Percentiles rank a stretch among this genome's conserved stretches.
These are phyloP conservation scores for Astrothelium macrocarpum DNA, from an alignment of 495 filamentous ascomycete species.

Conservation along the genomic window DNA sequence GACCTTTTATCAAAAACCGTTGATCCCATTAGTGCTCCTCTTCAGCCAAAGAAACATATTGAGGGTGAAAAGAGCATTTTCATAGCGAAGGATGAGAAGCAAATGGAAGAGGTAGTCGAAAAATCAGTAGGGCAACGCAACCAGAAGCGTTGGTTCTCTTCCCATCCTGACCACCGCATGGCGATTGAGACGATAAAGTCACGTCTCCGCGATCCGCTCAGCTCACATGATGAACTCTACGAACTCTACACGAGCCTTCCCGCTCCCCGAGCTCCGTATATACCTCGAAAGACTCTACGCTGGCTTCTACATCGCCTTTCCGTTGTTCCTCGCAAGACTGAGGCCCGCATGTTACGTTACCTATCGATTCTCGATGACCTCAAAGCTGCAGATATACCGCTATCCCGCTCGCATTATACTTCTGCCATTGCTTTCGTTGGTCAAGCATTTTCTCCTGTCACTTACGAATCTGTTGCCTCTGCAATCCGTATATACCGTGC, in stretches of 20 bases:
- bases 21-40: neutral
- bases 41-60: neutral
- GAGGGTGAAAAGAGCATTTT: neutral
- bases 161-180: neutral
- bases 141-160: neutral
- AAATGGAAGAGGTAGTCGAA: neutral
- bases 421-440: constrained; percentile 69
- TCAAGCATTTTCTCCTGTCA: constrained; percentile 54
- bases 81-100: neutral
- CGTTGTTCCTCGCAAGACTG: constrained; percentile 45
- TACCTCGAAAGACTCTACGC: constrained; percentile 50
- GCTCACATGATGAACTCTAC: constrained; percentile 48
- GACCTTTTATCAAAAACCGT: neutral
- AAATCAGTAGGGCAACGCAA: neutral
- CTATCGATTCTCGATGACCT: constrained; percentile 77
- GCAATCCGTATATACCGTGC: constrained; percentile 77
- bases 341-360: constrained; percentile 64
- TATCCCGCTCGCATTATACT: constrained; percentile 66
- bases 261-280: constrained; percentile 52
- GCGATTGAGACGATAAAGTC: constrained; percentile 18
- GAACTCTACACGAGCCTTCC: constrained; percentile 52
- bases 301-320: constrained; percentile 60
- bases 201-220: constrained; percentile 18
- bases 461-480: constrained; percentile 53
- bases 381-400: constrained; percentile 51